A percentile compares a stretch with the other conserved stretches of the same genome.
Evolutionary conservation across 2,329 filamentous ascomycete genomes (phyloP).

Genomic region (Claviceps citrina): DNA sequence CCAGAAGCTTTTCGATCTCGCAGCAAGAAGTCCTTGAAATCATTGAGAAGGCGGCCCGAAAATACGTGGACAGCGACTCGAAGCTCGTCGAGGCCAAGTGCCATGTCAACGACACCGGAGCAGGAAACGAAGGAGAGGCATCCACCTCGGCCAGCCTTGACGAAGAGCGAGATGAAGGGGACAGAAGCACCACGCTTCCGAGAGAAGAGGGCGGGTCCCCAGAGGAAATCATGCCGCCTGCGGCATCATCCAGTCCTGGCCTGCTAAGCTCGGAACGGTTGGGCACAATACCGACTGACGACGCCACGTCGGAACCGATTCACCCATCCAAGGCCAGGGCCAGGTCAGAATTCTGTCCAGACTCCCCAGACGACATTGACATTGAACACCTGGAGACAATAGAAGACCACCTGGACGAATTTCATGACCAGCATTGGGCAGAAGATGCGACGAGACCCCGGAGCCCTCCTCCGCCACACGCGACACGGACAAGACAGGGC

Average conservation of each 20-base stretch:
- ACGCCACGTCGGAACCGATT: no score
- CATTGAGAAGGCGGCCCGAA: constrained; percentile 34
- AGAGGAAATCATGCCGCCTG: neutral
- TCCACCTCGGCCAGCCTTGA: neutral
- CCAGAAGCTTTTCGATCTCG: constrained; percentile 16
- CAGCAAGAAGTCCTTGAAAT: constrained; percentile 34
- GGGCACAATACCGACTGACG: no score
- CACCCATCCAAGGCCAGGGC: no score
- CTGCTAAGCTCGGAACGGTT: neutral
- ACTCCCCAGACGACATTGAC: constrained; percentile 34
- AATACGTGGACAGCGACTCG: constrained; percentile 27
- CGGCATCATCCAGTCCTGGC: no score
- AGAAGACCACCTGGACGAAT: constrained; percentile 14
- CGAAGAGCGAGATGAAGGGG: neutral
- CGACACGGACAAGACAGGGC: neutral
- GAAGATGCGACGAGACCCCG: neutral
- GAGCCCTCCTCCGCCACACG: neutral
- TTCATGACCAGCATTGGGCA: constrained; percentile 11
- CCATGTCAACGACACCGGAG: neutral
- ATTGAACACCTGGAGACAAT: constrained; percentile 23
- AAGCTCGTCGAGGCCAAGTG: neutral
- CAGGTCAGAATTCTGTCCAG: constrained; percentile 10
- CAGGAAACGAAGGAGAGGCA: neutral
- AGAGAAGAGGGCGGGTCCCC: neutral
- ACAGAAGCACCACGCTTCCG: neutral